Conservation (phyloP, 352 stramenopile genomes). For the Phytophthora colocasiae region DNA sequence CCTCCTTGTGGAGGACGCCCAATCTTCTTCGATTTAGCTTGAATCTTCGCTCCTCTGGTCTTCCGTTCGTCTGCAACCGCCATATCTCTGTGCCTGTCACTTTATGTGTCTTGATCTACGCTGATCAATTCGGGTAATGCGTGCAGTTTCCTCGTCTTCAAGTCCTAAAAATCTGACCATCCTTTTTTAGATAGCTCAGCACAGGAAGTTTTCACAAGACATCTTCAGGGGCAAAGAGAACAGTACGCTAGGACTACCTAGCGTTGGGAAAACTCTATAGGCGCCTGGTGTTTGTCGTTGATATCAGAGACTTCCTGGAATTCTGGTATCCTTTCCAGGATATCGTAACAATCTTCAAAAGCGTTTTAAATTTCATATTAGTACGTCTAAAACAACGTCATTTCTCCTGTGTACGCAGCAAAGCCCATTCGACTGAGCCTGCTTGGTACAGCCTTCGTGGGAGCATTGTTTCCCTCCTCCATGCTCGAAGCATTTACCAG, state of each 20-base stretch:
- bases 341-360: too few species aligned
- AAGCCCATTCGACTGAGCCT: constrained; percentile 11
- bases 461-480: constrained; percentile 25
- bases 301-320: too few species aligned
- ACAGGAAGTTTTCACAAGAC: too few species aligned
- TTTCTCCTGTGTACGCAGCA: constrained; percentile 9
- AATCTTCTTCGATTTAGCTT: constrained; percentile 17
- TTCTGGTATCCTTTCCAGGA: too few species aligned
- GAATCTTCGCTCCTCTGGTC: background rate
- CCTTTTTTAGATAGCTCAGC: background rate
- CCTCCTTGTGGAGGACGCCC: constrained; percentile 14
- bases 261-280: too few species aligned
- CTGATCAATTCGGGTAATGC: too few species aligned
- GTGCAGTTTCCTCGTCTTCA: background rate
- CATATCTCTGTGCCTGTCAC: background rate
- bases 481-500: constrained; percentile 27
- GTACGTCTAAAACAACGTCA: background rate
- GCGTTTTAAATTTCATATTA: too few species aligned
- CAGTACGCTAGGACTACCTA: too few species aligned
- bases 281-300: too few species aligned
- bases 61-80: constrained; percentile 2
- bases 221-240: too few species aligned
- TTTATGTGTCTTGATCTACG: too few species aligned
- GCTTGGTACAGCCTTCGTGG: constrained; percentile 12
- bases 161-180: constrained; percentile 1